Evolutionary conservation across 139 green algal species (phyloP), one percentile per base, ranked within the genome.

Genomic region (Chloropicon primus): DNA sequence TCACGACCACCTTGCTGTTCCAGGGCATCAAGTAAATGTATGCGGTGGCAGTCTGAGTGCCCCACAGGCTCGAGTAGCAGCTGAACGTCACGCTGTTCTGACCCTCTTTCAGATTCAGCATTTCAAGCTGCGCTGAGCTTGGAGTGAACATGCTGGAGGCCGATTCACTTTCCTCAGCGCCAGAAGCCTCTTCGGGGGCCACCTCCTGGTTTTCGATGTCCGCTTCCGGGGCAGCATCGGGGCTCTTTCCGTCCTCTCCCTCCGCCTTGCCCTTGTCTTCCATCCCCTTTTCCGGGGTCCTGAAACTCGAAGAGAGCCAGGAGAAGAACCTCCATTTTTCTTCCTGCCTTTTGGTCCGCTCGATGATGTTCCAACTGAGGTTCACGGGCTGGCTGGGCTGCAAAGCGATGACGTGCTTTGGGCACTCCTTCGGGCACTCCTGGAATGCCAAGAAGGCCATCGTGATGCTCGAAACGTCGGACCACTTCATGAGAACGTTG

Each of bases 61-160:
- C 74, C 74, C 74, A 78, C 5, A 78, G 27, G 74, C 24, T 78
- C n/a, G 77, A 82, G 21, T 79, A 79, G 79, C 92, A 88, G 27
- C 74, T 88, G 81, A 94, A 96, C n/a, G 78, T 81, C 72, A 97
- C 88, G 24, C 82, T 90, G 85, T 96, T 97, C 73, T 90, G 86
- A 2, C 92, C 92, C 17, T 85, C 71, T 22, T 83, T 54, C 71
- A 96, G 83, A 53, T 77, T 81, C 80, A 97, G 84, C 29, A 25
- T 28, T 17, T 72, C 82, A 54, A 97, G 85, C 87, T 96, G 87
- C 73, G 88, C 85, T 23, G 77, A 26, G 21, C 76, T 87, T 2
- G 90, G 89, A 22, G 26, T 62, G 25, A 79, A 26, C 10, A 62
- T 62, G 41, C 10, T 62, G 17, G 41, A 62, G 10, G 41, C 10